Base-by-base conservation (phyloP, 805 yeast species). In the Alloascoidea africana region DNA sequence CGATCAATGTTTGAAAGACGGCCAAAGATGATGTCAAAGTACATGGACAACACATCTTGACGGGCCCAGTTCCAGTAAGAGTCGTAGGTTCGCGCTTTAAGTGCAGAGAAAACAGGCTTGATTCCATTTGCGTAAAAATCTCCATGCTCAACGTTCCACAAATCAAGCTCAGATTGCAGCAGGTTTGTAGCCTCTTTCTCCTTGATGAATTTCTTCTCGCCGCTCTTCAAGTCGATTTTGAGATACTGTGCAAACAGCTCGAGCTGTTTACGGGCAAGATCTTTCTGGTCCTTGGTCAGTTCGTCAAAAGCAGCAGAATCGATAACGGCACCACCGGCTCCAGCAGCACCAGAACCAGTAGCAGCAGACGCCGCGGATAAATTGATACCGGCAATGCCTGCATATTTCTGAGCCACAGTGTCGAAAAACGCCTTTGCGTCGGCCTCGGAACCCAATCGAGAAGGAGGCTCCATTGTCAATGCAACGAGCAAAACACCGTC, bases 1-100 rank as follows among this genome's bases (percentile, higher is more conserved):
- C 98, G 76, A 60, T 91, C 97, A 47, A 91, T 81, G 42, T 84
- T 78, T 44, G 86, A 75, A 45, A 81, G 71, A 46, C 83, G 79
- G 58, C 98, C 98, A 59, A 91, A 93, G 49, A 91, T 86, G 52
- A 91, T 86, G 61, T 91, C 96, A 56, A 73, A 91, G 65, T 83
- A 91, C 84, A 91, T 79, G 36, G 86, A 74, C 49, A 91, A 66
- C 43, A 91, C 82, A 58, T 91, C 95, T 67, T 91, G 98, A 62
- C 96, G 83, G 36, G 97, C 96, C 98, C 98, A 91, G 62, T 93
- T 93, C 98, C 98, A 91, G 62, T 87, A 86, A 16, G 96, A 86
- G 62, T 91, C 97, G 60, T 89, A 91, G 39, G 80, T 76, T 66
- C 98, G 82, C 18, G 96, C 94, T 67, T 91, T 91, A 63, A 82